Base-by-base conservation (phyloP, 805 yeast species). In the Middelhovenomyces tepae region DNA sequence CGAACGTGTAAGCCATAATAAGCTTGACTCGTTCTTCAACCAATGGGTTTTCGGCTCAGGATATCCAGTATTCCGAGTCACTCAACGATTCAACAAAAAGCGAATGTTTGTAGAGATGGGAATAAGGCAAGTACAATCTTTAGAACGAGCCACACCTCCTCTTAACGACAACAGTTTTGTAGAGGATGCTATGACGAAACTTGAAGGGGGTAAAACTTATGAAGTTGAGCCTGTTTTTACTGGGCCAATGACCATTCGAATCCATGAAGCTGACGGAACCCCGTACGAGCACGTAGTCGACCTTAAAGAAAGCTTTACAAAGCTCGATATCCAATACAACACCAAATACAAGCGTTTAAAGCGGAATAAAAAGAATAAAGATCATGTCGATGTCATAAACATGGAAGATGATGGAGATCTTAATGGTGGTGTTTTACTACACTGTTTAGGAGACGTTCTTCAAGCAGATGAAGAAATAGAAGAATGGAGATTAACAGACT, bases 231-330 rank as follows among this genome's bases (percentile, higher is more conserved):
- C 60, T 0, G 69, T 77, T 2, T 84, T 87, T 50, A 47, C 51
- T 8, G 99, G 99, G 0, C 95, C 97, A 0, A 84, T 91, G 82
- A 91, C 99, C 0, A 83, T 91, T 22, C 66, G 98, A 48, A 87
- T 91, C 22, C 98, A 91, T 53, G 99, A 91, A 51, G 93, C 95
- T 0, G 97, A 91, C 56, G 98, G 98, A 6, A 85, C 97, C 0
- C 98, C 99, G 0, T 91, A 91, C 51, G 99, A 91, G 50, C 99
- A 91, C 54, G 89, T 91, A 30, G 95, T 91, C 15, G 93, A 85
- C 44, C 62, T 91, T 33, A 83, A 85, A 46, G 96, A 89, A 27
- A 71, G 75, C 1, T 75, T 77, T 44, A 83, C 94, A 1, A 85
- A 83, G 50, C 64, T 91, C 28, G 98, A 91, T 50, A 85, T 91